phyloP scores from a whole-genome alignment of 2,329 filamentous ascomycete species.

The Lasiodiplodia sp. region DNA sequence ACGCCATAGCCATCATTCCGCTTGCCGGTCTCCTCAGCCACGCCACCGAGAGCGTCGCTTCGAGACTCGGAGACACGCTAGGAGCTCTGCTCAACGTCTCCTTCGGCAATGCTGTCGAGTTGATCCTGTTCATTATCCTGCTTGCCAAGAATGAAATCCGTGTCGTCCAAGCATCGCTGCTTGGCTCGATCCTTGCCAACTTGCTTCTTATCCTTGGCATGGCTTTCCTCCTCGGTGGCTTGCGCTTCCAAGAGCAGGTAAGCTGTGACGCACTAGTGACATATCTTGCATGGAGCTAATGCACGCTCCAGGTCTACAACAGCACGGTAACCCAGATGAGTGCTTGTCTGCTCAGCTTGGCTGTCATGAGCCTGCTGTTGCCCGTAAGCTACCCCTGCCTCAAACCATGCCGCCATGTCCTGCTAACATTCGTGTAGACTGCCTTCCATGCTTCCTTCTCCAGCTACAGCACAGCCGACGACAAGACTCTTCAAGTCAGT shows the following conservation, averaged over 20 bases:
- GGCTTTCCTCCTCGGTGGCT: conserved; percentile 85
- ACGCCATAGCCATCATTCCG: conserved; percentile 60
- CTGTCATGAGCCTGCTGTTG: conserved; percentile 85
- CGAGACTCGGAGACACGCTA: conserved; percentile 56
- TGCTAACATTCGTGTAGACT: conserved; percentile 60
- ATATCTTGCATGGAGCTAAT: conserved; percentile 32
- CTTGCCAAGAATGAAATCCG: conserved; percentile 75
- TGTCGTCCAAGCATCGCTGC: conserved; percentile 87
- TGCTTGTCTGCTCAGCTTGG: conserved; percentile 87
- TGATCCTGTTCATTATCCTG: conserved; percentile 58
- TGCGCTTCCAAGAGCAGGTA: conserved; percentile 86
- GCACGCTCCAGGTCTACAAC: conserved; percentile 75
- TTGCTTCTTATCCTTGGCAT: conserved; percentile 89
- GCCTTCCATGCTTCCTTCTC: conserved; percentile 91
- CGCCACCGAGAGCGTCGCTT: conserved; percentile 59
- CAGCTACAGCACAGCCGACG: conserved; percentile 67
- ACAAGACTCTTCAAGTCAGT: conserved; percentile 80
- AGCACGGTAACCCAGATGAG: conserved; percentile 97
- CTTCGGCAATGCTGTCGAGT: conserved; percentile 61
- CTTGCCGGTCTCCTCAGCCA: conserved; percentile 57
- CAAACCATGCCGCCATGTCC: no score
- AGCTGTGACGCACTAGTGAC: conserved; percentile 33
- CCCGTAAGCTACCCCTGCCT: conserved; percentile 63
- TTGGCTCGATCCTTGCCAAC: conserved; percentile 90
- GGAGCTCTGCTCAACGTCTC: conserved; percentile 61